Base-by-base conservation (phyloP, 371 early-diverging fungal species). In the Circinella umbellata region DNA sequence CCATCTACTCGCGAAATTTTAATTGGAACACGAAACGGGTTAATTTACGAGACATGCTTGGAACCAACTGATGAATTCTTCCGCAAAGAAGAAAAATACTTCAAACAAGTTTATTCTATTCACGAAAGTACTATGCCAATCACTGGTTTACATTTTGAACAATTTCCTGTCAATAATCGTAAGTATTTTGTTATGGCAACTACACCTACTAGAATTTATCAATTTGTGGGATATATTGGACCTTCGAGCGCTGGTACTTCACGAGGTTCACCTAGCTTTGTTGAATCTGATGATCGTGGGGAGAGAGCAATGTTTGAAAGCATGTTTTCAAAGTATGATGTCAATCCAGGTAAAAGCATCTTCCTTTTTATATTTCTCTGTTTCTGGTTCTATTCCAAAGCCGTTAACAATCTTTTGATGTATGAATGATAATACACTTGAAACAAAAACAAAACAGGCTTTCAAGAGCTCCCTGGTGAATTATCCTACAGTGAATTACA, bases 31-130 rank as follows among this genome's bases (percentile, higher is more conserved):
- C 76, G 84, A 59, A 91, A 92, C 38, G 98, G 98, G 15, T 80
- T 86, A 62, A 89, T 96, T 27, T 95, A 86, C 74, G 98, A 97
- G 71, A 89, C 94, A 4, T 93, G 92, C 68, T 78, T 97, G 42
- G 91, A 91, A 66, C 92, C 96, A 0, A 86, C 88, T 3, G 94
- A 93, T 51, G 95, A 94, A 18, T 90, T 89, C 38, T 93, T 94
- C 79, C 90, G 91, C 75, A 87, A 88, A 64, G 93, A 94, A 74
- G 96, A 96, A 64, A 85, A 88, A 64, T 91, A 91, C 36, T 84
- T 91, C 53, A 83, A 85, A 69, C 93, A 92, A 73, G 89, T 95
- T 11, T 88, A 83, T 49, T 82, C 86, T 15, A 75, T 92, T n/a
- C 82, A 80, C 61, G 77, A 84, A 67, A 75, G 80, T 4, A 85